Conservation (phyloP, 2,329 filamentous ascomycete genomes). For the Trichoderma sp. region DNA sequence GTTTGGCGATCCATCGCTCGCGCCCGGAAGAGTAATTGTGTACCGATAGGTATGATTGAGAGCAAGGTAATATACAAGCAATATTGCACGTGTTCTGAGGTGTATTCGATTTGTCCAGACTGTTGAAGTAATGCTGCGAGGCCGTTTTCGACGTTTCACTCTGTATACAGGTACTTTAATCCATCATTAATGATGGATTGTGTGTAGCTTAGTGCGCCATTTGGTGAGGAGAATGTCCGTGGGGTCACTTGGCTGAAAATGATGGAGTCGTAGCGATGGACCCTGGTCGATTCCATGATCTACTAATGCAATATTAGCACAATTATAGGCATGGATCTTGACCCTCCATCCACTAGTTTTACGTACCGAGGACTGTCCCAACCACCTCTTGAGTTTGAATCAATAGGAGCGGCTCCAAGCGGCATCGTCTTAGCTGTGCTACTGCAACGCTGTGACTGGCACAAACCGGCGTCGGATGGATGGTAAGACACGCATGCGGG, state of each 20-base stretch:
- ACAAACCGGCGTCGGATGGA: background rate
- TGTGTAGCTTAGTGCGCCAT: background rate
- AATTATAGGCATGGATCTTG: slow-evolving; percentile 24
- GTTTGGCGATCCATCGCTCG: background rate
- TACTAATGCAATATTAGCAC: slow-evolving; percentile 25
- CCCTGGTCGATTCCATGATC: background rate
- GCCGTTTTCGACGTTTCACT: background rate
- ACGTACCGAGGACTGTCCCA: background rate
- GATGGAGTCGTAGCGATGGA: background rate
- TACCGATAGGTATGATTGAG: background rate
- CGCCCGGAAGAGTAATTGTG: background rate
- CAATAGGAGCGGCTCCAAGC: background rate
- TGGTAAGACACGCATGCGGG: background rate
- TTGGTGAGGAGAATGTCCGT: background rate
- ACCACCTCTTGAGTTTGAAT: slow-evolving; percentile 4
- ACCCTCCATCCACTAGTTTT: slow-evolving; percentile 5
- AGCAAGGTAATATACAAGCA: background rate
- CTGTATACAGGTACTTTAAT: background rate
- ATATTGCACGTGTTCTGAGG: background rate
- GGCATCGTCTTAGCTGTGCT: background rate
- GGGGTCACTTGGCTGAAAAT: background rate
- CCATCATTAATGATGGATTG: background rate
- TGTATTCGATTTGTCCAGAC: background rate
- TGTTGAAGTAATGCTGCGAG: background rate
- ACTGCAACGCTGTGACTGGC: background rate